phyloP scores from a whole-genome alignment of 192 early-diverging fungal genomes.

The Phlyctochytrium arcticum region DNA sequence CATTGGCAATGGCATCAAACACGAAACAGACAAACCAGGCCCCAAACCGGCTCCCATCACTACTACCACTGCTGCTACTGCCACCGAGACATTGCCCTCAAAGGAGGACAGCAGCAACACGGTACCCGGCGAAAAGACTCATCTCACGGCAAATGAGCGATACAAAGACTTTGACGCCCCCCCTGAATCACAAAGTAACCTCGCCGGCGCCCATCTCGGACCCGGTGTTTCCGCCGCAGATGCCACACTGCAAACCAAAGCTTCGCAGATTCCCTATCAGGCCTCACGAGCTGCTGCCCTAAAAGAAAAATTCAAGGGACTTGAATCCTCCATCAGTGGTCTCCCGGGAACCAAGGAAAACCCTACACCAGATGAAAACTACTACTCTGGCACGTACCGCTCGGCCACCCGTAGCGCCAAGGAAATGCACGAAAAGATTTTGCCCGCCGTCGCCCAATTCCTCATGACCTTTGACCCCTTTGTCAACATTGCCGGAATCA shows the following conservation, averaged over 20 bases:
- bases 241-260: slow-evolving; percentile 2
- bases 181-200: slow-evolving; percentile 5
- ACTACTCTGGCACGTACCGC: slow-evolving; percentile 5
- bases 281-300: slow-evolving; percentile 18
- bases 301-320: slow-evolving; percentile 13
- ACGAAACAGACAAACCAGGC: too few species aligned
- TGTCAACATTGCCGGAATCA: slow-evolving; percentile 12
- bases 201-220: slow-evolving; percentile 1
- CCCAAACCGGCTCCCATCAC: too few species aligned
- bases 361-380: neutral
- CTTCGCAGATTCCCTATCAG: slow-evolving; percentile 4
- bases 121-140: slow-evolving; percentile 3
- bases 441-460: slow-evolving; percentile 13
- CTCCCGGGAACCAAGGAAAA: slow-evolving; percentile 25
- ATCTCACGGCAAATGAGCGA: neutral
- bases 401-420: neutral
- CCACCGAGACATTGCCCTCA: too few species aligned
- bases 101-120: too few species aligned
- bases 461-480: slow-evolving; percentile 24
- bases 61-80: too few species aligned
- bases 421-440: slow-evolving; percentile 1
- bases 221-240: slow-evolving; percentile 8
- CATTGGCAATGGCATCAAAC: too few species aligned
- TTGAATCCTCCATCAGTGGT: slow-evolving; percentile 20
- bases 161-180: neutral